Base-by-base conservation (phyloP, 805 yeast species). In the Candida dajiaensis region DNA sequence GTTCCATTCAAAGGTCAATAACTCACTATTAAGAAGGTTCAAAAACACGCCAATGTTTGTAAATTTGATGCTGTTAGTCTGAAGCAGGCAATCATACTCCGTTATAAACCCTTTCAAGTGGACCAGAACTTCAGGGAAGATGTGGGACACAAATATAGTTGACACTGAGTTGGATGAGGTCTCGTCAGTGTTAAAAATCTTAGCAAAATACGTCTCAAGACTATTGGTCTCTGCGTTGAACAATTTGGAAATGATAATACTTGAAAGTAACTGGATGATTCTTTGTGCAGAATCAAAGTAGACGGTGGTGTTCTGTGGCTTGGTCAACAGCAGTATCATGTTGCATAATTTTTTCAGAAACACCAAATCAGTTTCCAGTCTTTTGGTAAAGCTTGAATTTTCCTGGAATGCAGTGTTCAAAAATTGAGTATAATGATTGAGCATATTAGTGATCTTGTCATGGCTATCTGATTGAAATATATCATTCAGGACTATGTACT, bases 401-500 rank as follows among this genome's bases (percentile, higher is more conserved):
- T 67, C 49, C 56, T 71, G 54, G 61, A 58, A 51, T 1, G 63
- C 51, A 19, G 33, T 41, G 1, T 50, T 41, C 8, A 67, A 38
- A 37, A 59, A 57, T 4, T 45, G 48, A 10, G 60, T 44, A 31
- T 66, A 66, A 1, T 36, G 40, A 7, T 56, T 54, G 8, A 66
- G 29, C 35, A 66, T 52, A 47, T 52, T 47, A 15, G 71, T 60
- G 8, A 68, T 50, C 4, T 62, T 57, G 6, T 53, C 42, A 18
- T 61, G 64, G 44, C 74, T 71, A 1, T 76, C 77, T 0, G 50
- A 53, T 19, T 51, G 52, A 29, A 65, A 59, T 3, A 61, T 63
- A 40, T 68, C 71, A 49, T 68, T 58, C 13, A 64, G 42, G 0
- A 64, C 66, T n/a, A 61, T 53, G 70, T 69, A 66, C 40, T 68